These are phyloP conservation scores for Suhomyces atakaporum DNA, from an alignment of 1,139 yeast species.

Conservation along the genomic window DNA sequence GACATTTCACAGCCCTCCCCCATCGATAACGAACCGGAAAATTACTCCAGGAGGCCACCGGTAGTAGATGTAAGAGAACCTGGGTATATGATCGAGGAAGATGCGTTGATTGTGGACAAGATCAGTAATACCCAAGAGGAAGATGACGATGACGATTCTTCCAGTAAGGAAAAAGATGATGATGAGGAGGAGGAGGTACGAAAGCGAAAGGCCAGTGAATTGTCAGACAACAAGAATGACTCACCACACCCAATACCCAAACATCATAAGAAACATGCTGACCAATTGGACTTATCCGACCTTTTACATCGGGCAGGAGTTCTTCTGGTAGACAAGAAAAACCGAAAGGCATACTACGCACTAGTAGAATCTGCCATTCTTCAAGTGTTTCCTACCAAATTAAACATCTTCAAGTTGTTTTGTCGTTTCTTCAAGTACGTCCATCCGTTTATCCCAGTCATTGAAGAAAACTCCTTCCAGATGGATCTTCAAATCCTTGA, in stretches of 20 bases:
- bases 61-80: conserved; percentile 16
- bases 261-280: background rate
- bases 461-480: conserved; percentile 33
- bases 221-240: too few relatives aligned
- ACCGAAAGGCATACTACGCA: conserved; percentile 29
- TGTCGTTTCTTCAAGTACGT: conserved; percentile 43
- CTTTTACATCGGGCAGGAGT: conserved; percentile 27
- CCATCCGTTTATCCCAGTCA: conserved; percentile 40
- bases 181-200: too few relatives aligned
- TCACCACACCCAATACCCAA: background rate
- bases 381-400: conserved; percentile 35
- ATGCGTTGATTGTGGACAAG: conserved; percentile 22
- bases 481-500: conserved; percentile 31
- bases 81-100: conserved; percentile 21
- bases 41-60: background rate
- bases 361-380: conserved; percentile 34
- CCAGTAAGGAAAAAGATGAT: conserved; percentile 16
- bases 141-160: conserved; percentile 19
- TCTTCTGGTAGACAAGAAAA: conserved; percentile 19
- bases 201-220: too few relatives aligned
- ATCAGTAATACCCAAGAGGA: conserved; percentile 15
- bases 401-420: conserved; percentile 31
- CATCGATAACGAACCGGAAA: background rate
- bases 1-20: conserved; percentile 3
- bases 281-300: conserved; percentile 8